Base-by-base conservation (phyloP, 1,284 basidiomycete species). In the Apiotrichum sp. region DNA sequence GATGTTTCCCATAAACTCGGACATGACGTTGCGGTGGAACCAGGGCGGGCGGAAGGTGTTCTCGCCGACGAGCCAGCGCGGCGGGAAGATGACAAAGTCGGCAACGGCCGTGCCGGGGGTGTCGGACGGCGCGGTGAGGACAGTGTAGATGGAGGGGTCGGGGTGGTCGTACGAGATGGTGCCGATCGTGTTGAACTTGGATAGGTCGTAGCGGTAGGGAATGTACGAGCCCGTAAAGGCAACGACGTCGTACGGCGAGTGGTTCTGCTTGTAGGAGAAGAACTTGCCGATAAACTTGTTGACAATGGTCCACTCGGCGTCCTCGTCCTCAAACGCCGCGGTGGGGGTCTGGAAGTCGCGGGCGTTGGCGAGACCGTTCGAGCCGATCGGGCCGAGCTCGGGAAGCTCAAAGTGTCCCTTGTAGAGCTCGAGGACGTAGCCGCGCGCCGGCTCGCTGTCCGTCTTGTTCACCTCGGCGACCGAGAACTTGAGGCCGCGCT, bases 211-310 rank as follows among this genome's bases (percentile, higher is more conserved):
- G 70, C 86, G 86, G 77, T 84, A 86, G 1, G 85, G 85, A 3
- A 85, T 79, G 64, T 86, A 86, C 73, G 84, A 86, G 55, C 83
- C 83, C 53, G 82, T 80, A 81, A 82, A 86, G 0, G 84, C 84
- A 45, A 87, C 85, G 34, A 87, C 85, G 65, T 87, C 86, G 55
- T 55, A 62, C 31, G 61, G 61, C 11, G 47, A 45, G 58, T 62
- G 58, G 34, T 45, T n/a, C 57, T 82, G 74, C 80, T 82, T 40
- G 80, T 70, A 62, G 81, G 79, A 80, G 60, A 33, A 45, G 36
- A 55, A 35, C 36, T 56, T 49, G 55, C 59, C 59, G 29, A 51
- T 40, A 40, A 57, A 43, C 50, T 61, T 44, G 39, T 55, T 47
- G 33, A 58, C 57, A 44, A 57, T 78, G 61, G 81, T 76, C 83